Evolutionary conservation across 2,329 filamentous ascomycete species (phyloP).

Genomic region (Achaetomium macrosporum): DNA sequence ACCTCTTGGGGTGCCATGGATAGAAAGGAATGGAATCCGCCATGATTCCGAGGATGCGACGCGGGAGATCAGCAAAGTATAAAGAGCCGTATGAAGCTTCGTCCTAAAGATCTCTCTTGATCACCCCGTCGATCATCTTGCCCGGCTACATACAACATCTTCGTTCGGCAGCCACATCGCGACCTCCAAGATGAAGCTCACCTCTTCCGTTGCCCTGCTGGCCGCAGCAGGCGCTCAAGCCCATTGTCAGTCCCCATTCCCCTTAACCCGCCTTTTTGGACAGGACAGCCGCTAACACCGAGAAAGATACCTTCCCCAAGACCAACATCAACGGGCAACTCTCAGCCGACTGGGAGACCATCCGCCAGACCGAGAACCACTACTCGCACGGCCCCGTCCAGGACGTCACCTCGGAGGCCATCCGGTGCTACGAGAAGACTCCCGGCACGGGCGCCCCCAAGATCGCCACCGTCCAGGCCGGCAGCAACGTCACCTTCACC

Average conservation of each 20-base stretch:
- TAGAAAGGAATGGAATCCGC: not conserved
- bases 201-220: constrained; percentile 17
- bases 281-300: constrained; percentile 5
- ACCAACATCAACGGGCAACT: constrained; percentile 13
- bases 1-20: not conserved
- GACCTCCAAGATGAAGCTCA: constrained; percentile 24
- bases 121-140: not conserved
- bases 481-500: constrained; percentile 36
- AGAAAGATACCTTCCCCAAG: constrained; percentile 24
- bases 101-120: not conserved
- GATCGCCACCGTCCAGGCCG: constrained; percentile 35
- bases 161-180: not conserved
- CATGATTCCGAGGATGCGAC: too few species aligned
- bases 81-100: not conserved
- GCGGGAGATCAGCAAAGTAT: constrained; percentile 10
- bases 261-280: too few species aligned
- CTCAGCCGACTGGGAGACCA: constrained; percentile 30
- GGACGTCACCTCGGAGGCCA: constrained; percentile 34
- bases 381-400: constrained; percentile 38
- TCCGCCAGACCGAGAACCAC: constrained; percentile 40
- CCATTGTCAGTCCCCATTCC: constrained; percentile 19
- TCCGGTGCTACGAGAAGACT: constrained; percentile 37
- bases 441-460: constrained; percentile 31
- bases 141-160: not conserved
- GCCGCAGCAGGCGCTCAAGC: constrained; percentile 22